A percentile compares a stretch with the other conserved stretches of the same genome.
Evolutionary conservation across 2,329 filamentous ascomycete species (phyloP).

Genomic region (Thelonectria olida): DNA sequence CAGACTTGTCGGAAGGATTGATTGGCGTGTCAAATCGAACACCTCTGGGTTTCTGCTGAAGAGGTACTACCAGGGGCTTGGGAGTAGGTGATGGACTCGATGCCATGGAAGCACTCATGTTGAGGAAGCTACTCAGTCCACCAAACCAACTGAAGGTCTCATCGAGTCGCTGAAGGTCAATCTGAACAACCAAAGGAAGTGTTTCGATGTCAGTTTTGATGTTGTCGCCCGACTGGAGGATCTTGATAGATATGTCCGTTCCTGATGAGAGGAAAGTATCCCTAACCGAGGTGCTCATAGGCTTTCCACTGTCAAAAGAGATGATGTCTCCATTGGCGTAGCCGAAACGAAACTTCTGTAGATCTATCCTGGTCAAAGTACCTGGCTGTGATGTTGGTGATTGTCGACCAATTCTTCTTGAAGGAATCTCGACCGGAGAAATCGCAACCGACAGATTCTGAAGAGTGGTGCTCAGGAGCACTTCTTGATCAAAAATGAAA

Average conservation of each 20-base stretch:
- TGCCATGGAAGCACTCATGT: slow-evolving; percentile 84
- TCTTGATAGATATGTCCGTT: slow-evolving; percentile 65
- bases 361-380: slow-evolving; percentile 50
- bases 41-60: slow-evolving; percentile 60
- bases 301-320: slow-evolving; percentile 66
- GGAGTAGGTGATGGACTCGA: slow-evolving; percentile 69
- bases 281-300: slow-evolving; percentile 67
- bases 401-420: slow-evolving; percentile 18
- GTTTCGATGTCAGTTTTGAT: slow-evolving; percentile 74
- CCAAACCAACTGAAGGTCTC: slow-evolving; percentile 91
- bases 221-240: slow-evolving; percentile 55
- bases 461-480: slow-evolving; percentile 62
- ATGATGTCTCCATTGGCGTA: slow-evolving; percentile 71
- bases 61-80: slow-evolving; percentile 47
- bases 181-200: slow-evolving; percentile 76
- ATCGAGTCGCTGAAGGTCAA: slow-evolving; percentile 84
- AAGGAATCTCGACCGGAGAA: slow-evolving; percentile 31
- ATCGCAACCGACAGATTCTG: slow-evolving; percentile 52
- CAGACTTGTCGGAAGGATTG: slow-evolving; percentile 57
- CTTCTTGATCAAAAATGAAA: slow-evolving; percentile 55
- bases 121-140: slow-evolving; percentile 89
- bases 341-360: slow-evolving; percentile 69
- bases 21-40: slow-evolving; percentile 67
- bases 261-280: slow-evolving; percentile 67
- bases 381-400: slow-evolving; percentile 40